A percentile compares a stretch with the other conserved stretches of the same genome.
Evolutionary conservation across 2,329 filamentous ascomycete species (phyloP).

Genomic region (Aspergillus pseudoglaucus): DNA sequence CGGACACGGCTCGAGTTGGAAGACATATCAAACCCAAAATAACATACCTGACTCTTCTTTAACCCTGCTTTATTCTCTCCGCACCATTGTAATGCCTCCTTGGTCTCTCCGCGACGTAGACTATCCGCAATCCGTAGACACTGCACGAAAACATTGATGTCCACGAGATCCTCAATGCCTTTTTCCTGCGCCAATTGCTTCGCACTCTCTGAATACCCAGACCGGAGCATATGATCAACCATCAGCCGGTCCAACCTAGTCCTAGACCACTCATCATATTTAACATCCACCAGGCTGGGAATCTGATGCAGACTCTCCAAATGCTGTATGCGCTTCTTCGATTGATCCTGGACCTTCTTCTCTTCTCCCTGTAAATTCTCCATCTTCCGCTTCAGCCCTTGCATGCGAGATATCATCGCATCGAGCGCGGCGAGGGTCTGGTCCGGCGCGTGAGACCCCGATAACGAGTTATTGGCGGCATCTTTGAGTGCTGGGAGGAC

Average conservation of each 20-base stretch:
- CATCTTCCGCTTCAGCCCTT: slow-evolving; percentile 82
- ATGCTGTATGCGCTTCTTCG: slow-evolving; percentile 70
- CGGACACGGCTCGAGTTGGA: neutral
- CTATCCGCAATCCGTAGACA: slow-evolving; percentile 73
- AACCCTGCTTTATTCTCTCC: slow-evolving; percentile 87
- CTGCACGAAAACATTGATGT: slow-evolving; percentile 78
- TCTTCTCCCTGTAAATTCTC: slow-evolving; percentile 72
- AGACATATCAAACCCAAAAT: neutral
- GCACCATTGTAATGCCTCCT: slow-evolving; percentile 83
- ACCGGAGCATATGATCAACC: slow-evolving; percentile 85
- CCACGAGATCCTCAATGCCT: slow-evolving; percentile 72
- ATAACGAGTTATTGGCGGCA: slow-evolving; percentile 56
- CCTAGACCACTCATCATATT: slow-evolving; percentile 86
- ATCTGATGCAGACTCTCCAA: slow-evolving; percentile 75
- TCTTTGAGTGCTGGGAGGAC: slow-evolving; percentile 45
- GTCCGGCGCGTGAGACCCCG: slow-evolving; percentile 55
- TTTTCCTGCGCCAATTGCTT: slow-evolving; percentile 67
- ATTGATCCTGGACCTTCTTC: slow-evolving; percentile 64
- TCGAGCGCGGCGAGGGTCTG: slow-evolving; percentile 78
- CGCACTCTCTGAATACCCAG: slow-evolving; percentile 75
- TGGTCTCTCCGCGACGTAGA: slow-evolving; percentile 62
- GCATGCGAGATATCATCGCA: slow-evolving; percentile 76
- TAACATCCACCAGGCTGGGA: slow-evolving; percentile 76
- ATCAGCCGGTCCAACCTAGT: slow-evolving; percentile 74
- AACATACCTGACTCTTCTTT: slow-evolving; percentile 70